Evolutionary conservation across 257 asterid genomes (phyloP).

Genomic region (Asclepias syriaca): DNA sequence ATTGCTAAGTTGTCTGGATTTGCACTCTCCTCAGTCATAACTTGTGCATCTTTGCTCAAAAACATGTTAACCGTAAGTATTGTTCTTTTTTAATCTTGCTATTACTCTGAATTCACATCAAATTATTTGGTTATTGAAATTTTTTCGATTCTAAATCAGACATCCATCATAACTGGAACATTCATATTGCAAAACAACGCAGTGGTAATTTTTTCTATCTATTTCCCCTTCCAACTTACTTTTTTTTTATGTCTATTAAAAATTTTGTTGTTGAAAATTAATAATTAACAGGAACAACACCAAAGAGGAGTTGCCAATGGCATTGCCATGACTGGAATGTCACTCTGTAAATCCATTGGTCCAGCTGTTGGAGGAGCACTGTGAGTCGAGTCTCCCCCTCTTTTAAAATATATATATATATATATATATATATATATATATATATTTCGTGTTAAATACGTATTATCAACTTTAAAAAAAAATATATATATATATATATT

Average conservation of each 20-base stretch:
- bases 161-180: conserved; percentile 66
- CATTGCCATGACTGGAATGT: conserved; percentile 82
- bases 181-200: conserved; percentile 78
- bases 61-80: conserved; percentile 64
- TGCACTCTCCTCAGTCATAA: conserved; percentile 42
- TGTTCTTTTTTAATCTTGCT: background rate
- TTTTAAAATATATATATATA: no score
- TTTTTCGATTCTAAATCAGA: conserved; percentile 32
- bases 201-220: conserved; percentile 49
- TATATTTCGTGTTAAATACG: no score
- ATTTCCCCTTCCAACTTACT: background rate
- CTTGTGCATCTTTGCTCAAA: conserved; percentile 64
- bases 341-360: conserved; percentile 69
- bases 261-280: background rate
- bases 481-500: no score
- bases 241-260: background rate
- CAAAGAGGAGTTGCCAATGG: conserved; percentile 89
- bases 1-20: conserved; percentile 57
- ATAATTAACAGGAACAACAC: conserved; percentile 53
- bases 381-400: no score
- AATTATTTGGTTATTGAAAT: background rate
- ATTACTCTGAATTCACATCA: background rate
- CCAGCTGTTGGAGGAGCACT: conserved; percentile 85
- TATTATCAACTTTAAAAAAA: no score
- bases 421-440: no score